Evolutionary conservation across 2,329 filamentous ascomycete species (phyloP), one percentile per base, ranked within the genome.

Genomic region (Alternaria gansuensis): DNA sequence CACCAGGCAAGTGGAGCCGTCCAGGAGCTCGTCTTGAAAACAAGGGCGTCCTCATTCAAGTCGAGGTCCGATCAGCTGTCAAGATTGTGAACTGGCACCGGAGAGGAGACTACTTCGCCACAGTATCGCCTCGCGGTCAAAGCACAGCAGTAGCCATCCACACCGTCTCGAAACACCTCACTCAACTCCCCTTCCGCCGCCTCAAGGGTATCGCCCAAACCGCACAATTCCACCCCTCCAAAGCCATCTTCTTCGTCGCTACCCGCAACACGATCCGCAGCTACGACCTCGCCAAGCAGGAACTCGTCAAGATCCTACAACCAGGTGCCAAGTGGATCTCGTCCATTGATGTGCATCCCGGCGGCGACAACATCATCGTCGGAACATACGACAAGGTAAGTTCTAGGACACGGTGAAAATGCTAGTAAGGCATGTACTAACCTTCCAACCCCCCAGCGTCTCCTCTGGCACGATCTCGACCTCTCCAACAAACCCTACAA

Each of bases 381-480:
- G 93, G 93, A 43, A 95, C 93, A 0, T 99, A 98, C 80, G 95
- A 99, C 80, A 89, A 93, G 31, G 44, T 36, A 36, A 46, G 11
- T 11, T 33, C 4, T 2, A 17, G 7, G 7, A 1, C 11, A n/a
- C 14, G 1, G 7, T 0, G 17, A 2, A 0, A 24, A 8, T 14
- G 5, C 2, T n/a, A n/a, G 0, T 23, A 45, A 24, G n/a, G 0
- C 29, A 11, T 3, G 6, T 2, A 36, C 31, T 48, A 7, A 48
- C 4, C 17, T 3, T n/a, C 9, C 21, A 10, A 17, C 17, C 17
- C 17, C n/a, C 11, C 9, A 48, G 66, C 88, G 94, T 45, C 84
- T 99, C 3, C 84, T 99, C 31, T 99, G 95, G 95, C 95, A 98
- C 80, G 95, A 99, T 79, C 85, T 98, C 53, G 95, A 99, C 68